Base-by-base conservation (phyloP, 1,284 basidiomycete species). In the Sanghuangporus weigelae region DNA sequence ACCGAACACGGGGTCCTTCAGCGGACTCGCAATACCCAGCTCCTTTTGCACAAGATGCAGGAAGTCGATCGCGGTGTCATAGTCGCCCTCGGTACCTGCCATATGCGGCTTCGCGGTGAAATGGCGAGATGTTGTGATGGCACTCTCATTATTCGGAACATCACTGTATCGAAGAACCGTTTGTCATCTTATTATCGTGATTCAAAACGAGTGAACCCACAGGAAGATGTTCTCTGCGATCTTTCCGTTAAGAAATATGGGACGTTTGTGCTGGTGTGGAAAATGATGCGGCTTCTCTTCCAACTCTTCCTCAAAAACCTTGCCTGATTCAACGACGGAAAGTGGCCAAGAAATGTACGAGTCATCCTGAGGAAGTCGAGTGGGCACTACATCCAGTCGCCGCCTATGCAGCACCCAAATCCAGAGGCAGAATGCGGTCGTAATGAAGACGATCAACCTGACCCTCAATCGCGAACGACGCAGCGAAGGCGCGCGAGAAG, bases 51-150 rank as follows among this genome's bases (percentile, higher is more conserved):
- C 84, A 67, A 90, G 73, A 42, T 80, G 73, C 50, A 92, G 78
- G 61, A 90, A 81, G 59, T 79, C 77, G 67, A 83, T 82, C 4
- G 90, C 88, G 64, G 89, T 86, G 42, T 78, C 74, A 60, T 86
- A 78, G 73, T 92, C 90, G 63, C 82, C 82, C 0, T 74, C 68
- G 14, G 87, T 84, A 38, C 90, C 89, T 2, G 89, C 89, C 58
- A 91, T 76, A 73, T 92, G 90, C 35, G 90, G 89, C 67, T 86
- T 83, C 1, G 82, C 83, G 1, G 86, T 85, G 73, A 83, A 88
- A 42, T 74, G 72, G 36, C 82, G 82, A 35, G 86, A 90, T 7
- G 81, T 63, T n/a, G 38, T 44, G 23, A 66, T 59, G 7, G 65
- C 65, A 23, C 65, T 66, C 21, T 60, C 65, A 44, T 66, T 66